Evolutionary conservation across 2,329 filamentous ascomycete species (phyloP), one percentile per base, ranked within the genome.

Genomic region (Cladobotryum protrusum): DNA sequence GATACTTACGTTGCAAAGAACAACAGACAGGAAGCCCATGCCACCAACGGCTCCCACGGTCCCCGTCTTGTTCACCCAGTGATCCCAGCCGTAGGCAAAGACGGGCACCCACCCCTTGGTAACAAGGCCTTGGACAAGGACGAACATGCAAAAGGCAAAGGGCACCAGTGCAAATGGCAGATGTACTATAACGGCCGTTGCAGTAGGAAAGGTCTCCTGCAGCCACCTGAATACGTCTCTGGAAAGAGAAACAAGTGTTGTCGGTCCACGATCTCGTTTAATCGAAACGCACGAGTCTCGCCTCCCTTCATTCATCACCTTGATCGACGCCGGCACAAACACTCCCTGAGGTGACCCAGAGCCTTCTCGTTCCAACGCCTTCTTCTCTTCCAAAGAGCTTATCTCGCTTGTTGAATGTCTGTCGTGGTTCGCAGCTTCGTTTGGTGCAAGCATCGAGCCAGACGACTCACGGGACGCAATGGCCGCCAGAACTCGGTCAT

Each of bases 101-200:
- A 88, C 82, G 0, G 78, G 76, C 0, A 89, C 81, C 86, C 86
- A 89, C 11, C 86, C 85, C 55, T 86, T 88, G 0, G 82, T 87
- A 0, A 86, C 85, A 1, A 89, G 67, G 0, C 77, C 84, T 60
- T 89, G 85, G 0, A 89, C 85, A 0, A 89, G 75, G 9, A 89
- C 75, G 54, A 89, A 89, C 85, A 89, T 89, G 53, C 77, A 74
- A 49, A 89, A 82, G 0, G 85, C 81, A 58, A 89, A 89, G 0
- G 86, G 85, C 0, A 89, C 73, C 0, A 89, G 74, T 0, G 82
- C 76, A 47, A 85, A 79, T 0, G 86, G 86, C 2, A 89, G 70
- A 60, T 87, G 83, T 0, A 76, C 67, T 5, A 85, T 62, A 0
- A 89, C 85, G 0, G 81, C 79, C 17, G 81, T 79, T 2, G 79